Evolutionary conservation across 192 early-diverging fungal genomes (phyloP), one percentile per base, ranked within the genome.

Genomic region (Pilobolus umbonatus): DNA sequence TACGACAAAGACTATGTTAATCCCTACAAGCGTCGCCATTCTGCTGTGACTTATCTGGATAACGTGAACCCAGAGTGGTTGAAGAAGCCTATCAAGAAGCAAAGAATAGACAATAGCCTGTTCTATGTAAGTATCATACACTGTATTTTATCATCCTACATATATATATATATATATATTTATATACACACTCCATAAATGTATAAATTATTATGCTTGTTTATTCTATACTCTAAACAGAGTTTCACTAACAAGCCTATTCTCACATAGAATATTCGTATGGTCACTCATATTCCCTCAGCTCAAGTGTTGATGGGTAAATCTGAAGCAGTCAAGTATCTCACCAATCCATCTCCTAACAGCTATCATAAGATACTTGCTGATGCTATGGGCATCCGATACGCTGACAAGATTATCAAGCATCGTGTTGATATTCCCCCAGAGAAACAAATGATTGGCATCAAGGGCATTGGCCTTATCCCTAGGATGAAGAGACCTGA

Each of bases 401-500:
- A 2, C 31, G 38, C 11, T 22, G 38, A 17, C 34, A 35, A 14
- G 2, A 36, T 21, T 22, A 38, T 34, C 34, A 31, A 22, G 11
- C 19, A 5, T 11, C 34, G 1, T 54, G 52, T 22, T 31, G 52
- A 0, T 22, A 32, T 38, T 10, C 15, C 0, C 21, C 21, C n/a
- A 22, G n/a, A n/a, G 3, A 54, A 54, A 24, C 52, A 35, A 14
- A 54, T 54, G 12, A 14, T 54, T 2, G 11, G 19, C 5, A n/a
- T 36, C 21, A 54, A 14, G 4, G 3, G 7, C 2, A 9, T 12
- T 12, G 21, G 15, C 0, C 52, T 35, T 24, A 21, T n/a, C n/a
- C n/a, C n/a, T n/a, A n/a, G n/a, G n/a, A n/a, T 29, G 88, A 78
- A 75, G 42, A 79, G 69, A 29, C 87, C 75, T 74, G 83, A 69